These are phyloP conservation scores for Fusarium nelsonii DNA, from an alignment of 2,329 filamentous ascomycete species.

Conservation along the genomic window DNA sequence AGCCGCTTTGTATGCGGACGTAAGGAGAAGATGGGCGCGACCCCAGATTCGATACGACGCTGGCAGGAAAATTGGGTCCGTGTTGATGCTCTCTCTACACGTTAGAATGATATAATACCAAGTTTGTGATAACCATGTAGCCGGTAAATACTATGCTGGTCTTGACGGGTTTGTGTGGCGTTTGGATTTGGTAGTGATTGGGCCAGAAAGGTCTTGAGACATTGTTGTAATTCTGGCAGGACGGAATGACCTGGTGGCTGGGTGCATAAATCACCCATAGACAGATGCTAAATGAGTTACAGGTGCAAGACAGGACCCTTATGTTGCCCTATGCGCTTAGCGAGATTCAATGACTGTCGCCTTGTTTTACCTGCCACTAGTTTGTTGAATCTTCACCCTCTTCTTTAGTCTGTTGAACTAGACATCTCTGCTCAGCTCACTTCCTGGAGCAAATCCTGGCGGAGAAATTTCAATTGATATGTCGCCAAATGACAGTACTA, in stretches of 20 bases:
- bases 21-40: not conserved
- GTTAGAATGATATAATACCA: not conserved
- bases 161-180: not conserved
- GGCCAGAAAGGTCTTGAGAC: not conserved
- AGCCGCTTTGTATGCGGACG: not conserved
- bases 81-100: not conserved
- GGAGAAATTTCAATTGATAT: not conserved
- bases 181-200: not conserved
- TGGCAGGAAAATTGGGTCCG: not conserved
- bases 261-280: not conserved
- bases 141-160: not conserved
- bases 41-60: slow-evolving; percentile 17
- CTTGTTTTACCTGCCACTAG: not conserved
- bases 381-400: not conserved
- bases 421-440: not conserved
- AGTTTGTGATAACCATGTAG: not conserved
- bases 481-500: not conserved
- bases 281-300: not conserved
- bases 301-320: not conserved
- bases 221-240: not conserved
- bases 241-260: not conserved
- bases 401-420: not conserved
- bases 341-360: not conserved
- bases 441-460: not conserved
- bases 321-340: not conserved